Conservation (phyloP, 2,329 filamentous ascomycete species). For the Alternaria gansuensis region DNA sequence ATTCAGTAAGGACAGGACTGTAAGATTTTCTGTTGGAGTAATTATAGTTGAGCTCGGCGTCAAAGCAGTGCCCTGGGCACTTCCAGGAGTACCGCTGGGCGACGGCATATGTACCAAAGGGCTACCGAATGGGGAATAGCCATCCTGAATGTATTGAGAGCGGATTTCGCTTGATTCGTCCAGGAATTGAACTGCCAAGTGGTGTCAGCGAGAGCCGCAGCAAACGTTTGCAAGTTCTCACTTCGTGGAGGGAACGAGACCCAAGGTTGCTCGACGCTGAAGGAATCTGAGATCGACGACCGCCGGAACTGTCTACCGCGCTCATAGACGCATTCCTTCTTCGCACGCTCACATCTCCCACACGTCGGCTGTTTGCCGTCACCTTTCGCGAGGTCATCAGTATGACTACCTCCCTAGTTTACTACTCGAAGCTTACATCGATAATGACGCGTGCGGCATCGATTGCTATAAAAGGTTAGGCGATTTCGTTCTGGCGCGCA, state of each 20-base stretch:
- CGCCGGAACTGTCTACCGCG: constrained; percentile 49
- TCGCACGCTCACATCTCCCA: constrained; percentile 44
- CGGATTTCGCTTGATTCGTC: constrained; percentile 49
- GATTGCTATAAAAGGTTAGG: constrained; percentile 43
- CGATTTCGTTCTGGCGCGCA: constrained; percentile 9
- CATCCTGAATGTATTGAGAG: constrained; percentile 42
- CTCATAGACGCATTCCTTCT: constrained; percentile 48
- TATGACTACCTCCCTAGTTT: background rate
- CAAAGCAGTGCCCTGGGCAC: constrained; percentile 24
- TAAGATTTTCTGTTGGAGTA: constrained; percentile 44
- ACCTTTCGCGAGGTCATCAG: constrained; percentile 38
- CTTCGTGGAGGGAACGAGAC: constrained; percentile 49
- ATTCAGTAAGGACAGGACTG: constrained; percentile 48
- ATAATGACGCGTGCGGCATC: constrained; percentile 52
- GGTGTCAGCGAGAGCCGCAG: constrained; percentile 21
- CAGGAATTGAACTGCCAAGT: constrained; percentile 46
- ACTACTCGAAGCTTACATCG: constrained; percentile 37
- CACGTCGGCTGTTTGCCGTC: constrained; percentile 50
- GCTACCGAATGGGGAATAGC: constrained; percentile 26
- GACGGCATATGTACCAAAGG: constrained; percentile 19
- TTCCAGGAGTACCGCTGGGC: constrained; percentile 26
- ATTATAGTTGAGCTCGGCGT: constrained; percentile 31
- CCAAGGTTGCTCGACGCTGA: constrained; percentile 48
- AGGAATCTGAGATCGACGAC: constrained; percentile 46
- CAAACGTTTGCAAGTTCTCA: constrained; percentile 15